Evolutionary conservation across 768 basidiomycete genomes (phyloP).

Genomic region (Stropharia rugosoannulata): DNA sequence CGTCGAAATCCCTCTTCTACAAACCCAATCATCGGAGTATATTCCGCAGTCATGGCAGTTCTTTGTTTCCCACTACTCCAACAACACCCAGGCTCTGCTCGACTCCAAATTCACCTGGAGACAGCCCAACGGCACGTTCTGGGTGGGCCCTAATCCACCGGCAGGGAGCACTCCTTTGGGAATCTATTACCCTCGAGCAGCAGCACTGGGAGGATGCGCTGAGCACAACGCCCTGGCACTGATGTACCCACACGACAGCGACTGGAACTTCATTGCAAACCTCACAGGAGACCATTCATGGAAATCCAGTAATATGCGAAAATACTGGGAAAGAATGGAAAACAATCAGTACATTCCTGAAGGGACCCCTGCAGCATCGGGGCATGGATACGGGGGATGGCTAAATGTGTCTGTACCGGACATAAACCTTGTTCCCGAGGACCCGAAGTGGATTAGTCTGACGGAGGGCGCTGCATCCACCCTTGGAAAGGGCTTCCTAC

Average conservation of each 20-base stretch:
- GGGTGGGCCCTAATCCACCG: conserved; percentile 8
- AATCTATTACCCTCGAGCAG: conserved; percentile 5
- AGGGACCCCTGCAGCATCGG: neutral
- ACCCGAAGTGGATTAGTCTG: conserved; percentile 3
- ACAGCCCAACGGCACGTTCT: conserved; percentile 4
- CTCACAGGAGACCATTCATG: conserved; percentile 5
- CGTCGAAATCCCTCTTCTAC: conserved; percentile 2
- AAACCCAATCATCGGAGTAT: conserved; percentile 6
- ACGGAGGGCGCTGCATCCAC: conserved; percentile 4
- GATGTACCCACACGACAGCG: conserved; percentile 8
- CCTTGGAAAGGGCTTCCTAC: conserved; percentile 1
- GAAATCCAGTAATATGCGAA: conserved; percentile 6
- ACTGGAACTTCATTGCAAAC: conserved; percentile 6
- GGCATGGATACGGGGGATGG: conserved; percentile 9
- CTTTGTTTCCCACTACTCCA: conserved; percentile 9
- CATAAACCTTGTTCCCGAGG: conserved; percentile 1
- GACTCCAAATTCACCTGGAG: conserved; percentile 9
- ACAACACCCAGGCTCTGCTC: neutral
- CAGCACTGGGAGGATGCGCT: conserved; percentile 6
- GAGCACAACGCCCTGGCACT: conserved; percentile 8
- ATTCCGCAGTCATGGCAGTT: conserved; percentile 6
- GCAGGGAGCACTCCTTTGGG: conserved; percentile 5
- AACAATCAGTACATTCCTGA: conserved; percentile 6
- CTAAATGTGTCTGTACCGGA: conserved; percentile 3
- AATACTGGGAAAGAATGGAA: conserved; percentile 5